These are phyloP conservation scores for Fusarium sp. DNA, from an alignment of 2,329 filamentous ascomycete genomes.

Conservation along the genomic window DNA sequence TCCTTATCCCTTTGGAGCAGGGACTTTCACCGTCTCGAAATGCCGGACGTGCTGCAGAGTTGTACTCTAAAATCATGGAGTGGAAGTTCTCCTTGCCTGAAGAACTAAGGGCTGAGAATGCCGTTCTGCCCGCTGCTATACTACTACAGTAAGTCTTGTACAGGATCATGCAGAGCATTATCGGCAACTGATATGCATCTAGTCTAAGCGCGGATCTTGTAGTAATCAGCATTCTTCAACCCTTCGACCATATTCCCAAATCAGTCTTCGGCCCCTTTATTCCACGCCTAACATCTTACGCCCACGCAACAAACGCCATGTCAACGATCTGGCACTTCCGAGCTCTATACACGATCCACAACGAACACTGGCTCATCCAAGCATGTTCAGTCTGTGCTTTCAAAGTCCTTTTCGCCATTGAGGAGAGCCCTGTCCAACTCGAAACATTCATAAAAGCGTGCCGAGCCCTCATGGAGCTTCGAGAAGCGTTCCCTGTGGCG, in stretches of 20 bases:
- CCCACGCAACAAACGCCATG: slow-evolving; percentile 29
- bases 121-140: slow-evolving; percentile 11
- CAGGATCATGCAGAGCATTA: rapidly evolving
- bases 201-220: slow-evolving; percentile 20
- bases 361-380: slow-evolving; percentile 27
- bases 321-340: slow-evolving; percentile 33
- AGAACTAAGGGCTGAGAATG: slow-evolving; percentile 18
- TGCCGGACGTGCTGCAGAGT: not conserved
- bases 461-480: slow-evolving; percentile 14
- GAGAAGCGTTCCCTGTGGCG: slow-evolving; percentile 21
- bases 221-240: slow-evolving; percentile 17
- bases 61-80: slow-evolving; percentile 15
- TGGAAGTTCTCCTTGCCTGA: slow-evolving; percentile 29
- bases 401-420: slow-evolving; percentile 10
- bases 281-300: slow-evolving; percentile 11
- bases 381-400: slow-evolving; percentile 22
- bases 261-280: slow-evolving; percentile 21
- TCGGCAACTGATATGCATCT: not conserved
- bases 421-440: slow-evolving; percentile 23
- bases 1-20: slow-evolving; percentile 16
- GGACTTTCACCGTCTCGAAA: not conserved
- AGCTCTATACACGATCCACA: slow-evolving; percentile 12
- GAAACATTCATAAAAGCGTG: slow-evolving; percentile 31
- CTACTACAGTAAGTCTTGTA: slow-evolving; percentile 13
- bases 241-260: slow-evolving; percentile 18